A percentile compares a stretch with the other conserved stretches of the same genome.
These are phyloP conservation scores for Dacryopinax primogenitus DNA, from an alignment of 768 basidiomycete species.

Conservation along the genomic window DNA sequence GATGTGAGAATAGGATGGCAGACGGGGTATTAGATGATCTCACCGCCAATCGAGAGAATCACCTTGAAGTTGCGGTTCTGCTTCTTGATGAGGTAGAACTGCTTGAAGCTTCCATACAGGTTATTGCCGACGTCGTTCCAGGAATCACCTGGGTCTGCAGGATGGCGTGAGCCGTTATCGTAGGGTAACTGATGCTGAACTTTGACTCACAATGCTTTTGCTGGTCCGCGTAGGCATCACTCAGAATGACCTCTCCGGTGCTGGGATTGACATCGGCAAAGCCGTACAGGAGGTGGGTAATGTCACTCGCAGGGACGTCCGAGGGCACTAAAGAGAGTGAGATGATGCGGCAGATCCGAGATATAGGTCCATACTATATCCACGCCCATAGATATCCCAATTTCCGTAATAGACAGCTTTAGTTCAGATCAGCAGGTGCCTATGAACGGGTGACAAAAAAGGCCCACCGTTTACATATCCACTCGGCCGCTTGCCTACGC, in stretches of 20 bases:
- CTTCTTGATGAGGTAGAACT: slow-evolving; percentile 37
- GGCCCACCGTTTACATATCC: slow-evolving; percentile 1
- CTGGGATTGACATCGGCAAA: slow-evolving; percentile 59
- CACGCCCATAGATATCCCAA: slow-evolving; percentile 7
- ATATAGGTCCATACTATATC: not conserved
- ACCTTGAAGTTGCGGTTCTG: slow-evolving; percentile 36
- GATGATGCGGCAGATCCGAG: not conserved
- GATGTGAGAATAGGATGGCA: no score
- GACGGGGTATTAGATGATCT: no score
- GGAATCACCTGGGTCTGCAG: slow-evolving; percentile 41
- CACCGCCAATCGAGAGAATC: slow-evolving; percentile 39
- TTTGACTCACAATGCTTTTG: slow-evolving; percentile 24
- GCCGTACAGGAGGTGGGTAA: slow-evolving; percentile 69
- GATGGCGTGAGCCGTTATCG: not conserved
- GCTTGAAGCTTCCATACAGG: slow-evolving; percentile 70
- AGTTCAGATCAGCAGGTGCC: not conserved
- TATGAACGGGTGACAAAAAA: not conserved
- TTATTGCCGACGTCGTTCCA: slow-evolving; percentile 67
- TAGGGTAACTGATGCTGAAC: no score
- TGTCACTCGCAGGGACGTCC: slow-evolving; percentile 27
- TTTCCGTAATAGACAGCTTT: not conserved
- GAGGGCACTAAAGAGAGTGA: not conserved
- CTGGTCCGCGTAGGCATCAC: slow-evolving; percentile 63
- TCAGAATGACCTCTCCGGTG: slow-evolving; percentile 50
- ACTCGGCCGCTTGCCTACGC: not conserved